phyloP scores from a whole-genome alignment of 2,329 filamentous ascomycete species.

The Monascus ruber region DNA sequence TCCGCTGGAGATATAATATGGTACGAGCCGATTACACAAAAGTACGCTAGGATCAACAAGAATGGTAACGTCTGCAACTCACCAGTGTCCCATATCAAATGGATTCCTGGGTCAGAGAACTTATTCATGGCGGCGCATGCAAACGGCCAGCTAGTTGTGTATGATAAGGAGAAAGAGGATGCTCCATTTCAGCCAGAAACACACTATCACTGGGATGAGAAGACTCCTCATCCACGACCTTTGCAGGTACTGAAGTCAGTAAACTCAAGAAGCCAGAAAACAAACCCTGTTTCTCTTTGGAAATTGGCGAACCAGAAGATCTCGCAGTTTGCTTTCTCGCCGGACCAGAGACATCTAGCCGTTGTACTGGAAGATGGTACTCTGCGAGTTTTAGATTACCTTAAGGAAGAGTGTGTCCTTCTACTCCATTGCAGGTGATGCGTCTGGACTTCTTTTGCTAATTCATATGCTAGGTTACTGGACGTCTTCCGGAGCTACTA shows the following conservation, averaged over 20 bases:
- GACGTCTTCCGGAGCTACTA: constrained; percentile 88
- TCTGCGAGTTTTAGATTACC: constrained; percentile 79
- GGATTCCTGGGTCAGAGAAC: constrained; percentile 90
- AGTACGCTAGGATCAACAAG: constrained; percentile 92
- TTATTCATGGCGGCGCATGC: constrained; percentile 85
- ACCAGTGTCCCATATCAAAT: constrained; percentile 75
- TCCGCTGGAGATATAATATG: constrained; percentile 95
- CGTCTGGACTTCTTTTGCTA: constrained; percentile 1
- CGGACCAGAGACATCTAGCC: constrained; percentile 74
- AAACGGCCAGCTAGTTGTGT: constrained; percentile 83
- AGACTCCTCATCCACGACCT: constrained; percentile 16
- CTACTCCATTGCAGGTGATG: no score
- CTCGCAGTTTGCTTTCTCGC: constrained; percentile 85
- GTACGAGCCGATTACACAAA: constrained; percentile 95
- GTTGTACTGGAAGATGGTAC: constrained; percentile 87
- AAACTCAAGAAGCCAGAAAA: constrained; percentile 84
- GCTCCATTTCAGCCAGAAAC: constrained; percentile 62
- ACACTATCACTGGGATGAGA: constrained; percentile 19
- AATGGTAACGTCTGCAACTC: constrained; percentile 85
- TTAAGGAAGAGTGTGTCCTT: constrained; percentile 65
- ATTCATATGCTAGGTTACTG: constrained; percentile 49
- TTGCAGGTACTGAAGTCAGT: constrained; percentile 82
- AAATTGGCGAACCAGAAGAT: constrained; percentile 83
- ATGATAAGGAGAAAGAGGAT: constrained; percentile 96
- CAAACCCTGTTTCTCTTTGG: constrained; percentile 86